These are phyloP conservation scores for Irpex lacteus DNA, from an alignment of 1,284 basidiomycete genomes.

Conservation along the genomic window DNA sequence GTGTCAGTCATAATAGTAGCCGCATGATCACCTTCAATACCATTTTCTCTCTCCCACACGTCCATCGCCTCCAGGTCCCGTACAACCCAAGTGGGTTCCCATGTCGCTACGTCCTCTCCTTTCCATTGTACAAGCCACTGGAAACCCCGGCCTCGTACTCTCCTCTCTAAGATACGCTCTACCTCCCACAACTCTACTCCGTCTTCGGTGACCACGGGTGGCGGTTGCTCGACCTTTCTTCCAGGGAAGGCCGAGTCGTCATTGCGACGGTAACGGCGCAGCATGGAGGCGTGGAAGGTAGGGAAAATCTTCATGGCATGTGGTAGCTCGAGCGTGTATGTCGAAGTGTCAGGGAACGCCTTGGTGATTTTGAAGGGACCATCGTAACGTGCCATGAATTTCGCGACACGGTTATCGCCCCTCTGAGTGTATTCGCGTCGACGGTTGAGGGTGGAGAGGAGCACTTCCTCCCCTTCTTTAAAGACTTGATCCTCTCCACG, in stretches of 20 bases:
- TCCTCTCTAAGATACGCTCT: neutral
- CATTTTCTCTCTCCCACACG: too few relatives aligned
- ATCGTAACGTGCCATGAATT: constrained; percentile 7
- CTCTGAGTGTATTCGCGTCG: constrained; percentile 23
- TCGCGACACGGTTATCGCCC: constrained; percentile 19
- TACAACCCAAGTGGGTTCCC: too few relatives aligned
- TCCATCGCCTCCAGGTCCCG: too few relatives aligned
- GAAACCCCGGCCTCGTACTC: neutral
- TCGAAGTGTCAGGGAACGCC: constrained; percentile 1
- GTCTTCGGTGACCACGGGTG: neutral
- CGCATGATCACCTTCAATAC: too few relatives aligned
- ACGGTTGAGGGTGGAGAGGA: constrained; percentile 26
- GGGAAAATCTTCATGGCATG: neutral
- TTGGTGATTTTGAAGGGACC: neutral
- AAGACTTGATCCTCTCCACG: constrained; percentile 10
- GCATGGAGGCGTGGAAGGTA: constrained; percentile 4
- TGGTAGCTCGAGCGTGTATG: constrained; percentile 3
- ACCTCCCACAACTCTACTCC: neutral
- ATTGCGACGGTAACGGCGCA: neutral
- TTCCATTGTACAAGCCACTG: constrained; percentile 1
- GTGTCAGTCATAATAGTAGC: too few relatives aligned
- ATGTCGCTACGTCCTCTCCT: too few relatives aligned
- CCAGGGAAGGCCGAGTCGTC: neutral
- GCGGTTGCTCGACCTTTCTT: neutral
- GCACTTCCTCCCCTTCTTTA: constrained; percentile 27